Evolutionary conservation across 2,329 filamentous ascomycete species (phyloP), one percentile per base, ranked within the genome.

Genomic region (Boeremia exigua): DNA sequence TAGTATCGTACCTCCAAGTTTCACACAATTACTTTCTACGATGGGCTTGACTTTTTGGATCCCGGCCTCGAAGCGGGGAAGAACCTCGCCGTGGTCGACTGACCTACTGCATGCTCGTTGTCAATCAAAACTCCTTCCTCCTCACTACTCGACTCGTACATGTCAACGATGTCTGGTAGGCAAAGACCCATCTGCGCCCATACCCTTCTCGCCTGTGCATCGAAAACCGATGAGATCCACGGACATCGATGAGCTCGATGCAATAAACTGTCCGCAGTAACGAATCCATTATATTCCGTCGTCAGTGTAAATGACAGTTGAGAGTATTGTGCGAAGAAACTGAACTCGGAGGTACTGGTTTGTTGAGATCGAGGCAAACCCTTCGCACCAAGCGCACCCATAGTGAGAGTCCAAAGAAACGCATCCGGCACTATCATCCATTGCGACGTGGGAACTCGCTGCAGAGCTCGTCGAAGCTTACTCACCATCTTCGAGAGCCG

Each of bases 371-470:
- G 29, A 44, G 27, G 33, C 57, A 52, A n/a, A n/a, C 30, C 40
- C 9, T 58, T 58, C 27, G 68, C 63, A 7, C 63, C 71, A 9
- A 72, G 36, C 4, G 63, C 63, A 10, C 70, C 71, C 58, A 74
- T 67, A 0, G 70, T 71, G 1, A 71, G 36, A 23, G 60, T 65
- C 71, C 71, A 74, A 23, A 72, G 59, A 12, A 72, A 49, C 0
- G 71, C 42, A 43, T 69, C 65, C 1, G 63, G 60, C 1, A 61
- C 53, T 5, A 58, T 59, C 17, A 43, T 44, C 70, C 70, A 74
- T 5, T 48, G 36, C n/a, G 58, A 49, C 3, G 63, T 39, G 8
- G 61, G 55, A 2, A 48, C 48, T 50, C 48, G 56, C 32, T 60
- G 48, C 8, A 73, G 47, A 0, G 66, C 34, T 0, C 54, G 30